Evolutionary conservation across 306 rosid species (phyloP).

Genomic region (Lupinus albus): DNA sequence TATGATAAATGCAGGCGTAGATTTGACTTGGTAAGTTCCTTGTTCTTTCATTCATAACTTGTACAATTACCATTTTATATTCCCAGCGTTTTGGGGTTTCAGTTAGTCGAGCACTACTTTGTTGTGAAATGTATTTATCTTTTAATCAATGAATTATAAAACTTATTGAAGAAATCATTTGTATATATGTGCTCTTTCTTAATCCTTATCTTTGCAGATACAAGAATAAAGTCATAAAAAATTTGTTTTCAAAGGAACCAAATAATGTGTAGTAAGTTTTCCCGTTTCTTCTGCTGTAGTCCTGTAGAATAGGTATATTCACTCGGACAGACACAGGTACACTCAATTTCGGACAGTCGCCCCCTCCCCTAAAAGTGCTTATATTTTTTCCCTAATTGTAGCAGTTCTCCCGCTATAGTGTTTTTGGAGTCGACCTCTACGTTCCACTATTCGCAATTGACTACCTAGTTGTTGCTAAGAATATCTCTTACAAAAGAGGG

Average conservation of each 20-base stretch:
- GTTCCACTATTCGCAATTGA: too few species aligned
- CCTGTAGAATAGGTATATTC: neutral
- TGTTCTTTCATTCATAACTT: slow-evolving; percentile 14
- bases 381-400: too few species aligned
- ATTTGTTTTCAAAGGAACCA: neutral
- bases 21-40: slow-evolving; percentile 84
- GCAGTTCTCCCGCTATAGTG: too few species aligned
- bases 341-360: too few species aligned
- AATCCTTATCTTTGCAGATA: neutral
- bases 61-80: slow-evolving; percentile 23
- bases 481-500: too few species aligned
- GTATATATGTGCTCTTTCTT: slow-evolving; percentile 10
- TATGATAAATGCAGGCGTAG: slow-evolving; percentile 95
- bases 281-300: neutral
- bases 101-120: slow-evolving; percentile 28
- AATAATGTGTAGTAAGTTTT: neutral
- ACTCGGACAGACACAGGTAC: too few species aligned
- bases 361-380: too few species aligned
- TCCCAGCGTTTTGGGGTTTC: slow-evolving; percentile 32
- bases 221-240: slow-evolving; percentile 14
- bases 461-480: too few species aligned
- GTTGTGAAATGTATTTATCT: slow-evolving; percentile 27
- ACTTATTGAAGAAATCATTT: slow-evolving; percentile 27
- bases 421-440: too few species aligned
- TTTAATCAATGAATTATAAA: slow-evolving; percentile 33